phyloP scores from a whole-genome alignment of 495 filamentous ascomycete genomes.

The Podospora tetraspora region DNA sequence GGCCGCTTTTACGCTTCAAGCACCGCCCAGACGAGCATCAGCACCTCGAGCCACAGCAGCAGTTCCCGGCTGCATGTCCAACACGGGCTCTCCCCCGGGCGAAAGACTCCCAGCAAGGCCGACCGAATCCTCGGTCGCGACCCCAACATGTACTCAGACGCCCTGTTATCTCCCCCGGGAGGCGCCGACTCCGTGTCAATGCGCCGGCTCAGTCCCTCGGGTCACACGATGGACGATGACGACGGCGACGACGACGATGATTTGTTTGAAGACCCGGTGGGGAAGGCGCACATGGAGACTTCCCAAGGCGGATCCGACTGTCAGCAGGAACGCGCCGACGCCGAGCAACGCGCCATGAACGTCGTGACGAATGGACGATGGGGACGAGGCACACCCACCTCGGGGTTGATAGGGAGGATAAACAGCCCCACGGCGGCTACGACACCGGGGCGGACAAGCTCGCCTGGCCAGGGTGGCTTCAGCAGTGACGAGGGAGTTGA shows the following conservation, averaged over 20 bases:
- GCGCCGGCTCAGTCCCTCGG: conserved; percentile 36
- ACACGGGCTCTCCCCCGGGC: conserved; percentile 4
- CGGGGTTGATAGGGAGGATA: background rate
- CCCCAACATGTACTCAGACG: conserved; percentile 44
- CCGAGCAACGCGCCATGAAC: conserved; percentile 38
- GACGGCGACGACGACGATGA: conserved; percentile 26
- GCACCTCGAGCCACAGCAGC: background rate
- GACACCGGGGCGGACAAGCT: background rate
- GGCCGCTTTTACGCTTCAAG: conserved; percentile 30
- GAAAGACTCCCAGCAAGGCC: conserved; percentile 41
- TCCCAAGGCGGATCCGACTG: background rate
- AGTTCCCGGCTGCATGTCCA: background rate
- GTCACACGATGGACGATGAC: conserved; percentile 32
- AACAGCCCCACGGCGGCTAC: background rate
- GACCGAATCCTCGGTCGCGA: conserved; percentile 48
- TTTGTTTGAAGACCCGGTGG: conserved; percentile 11
- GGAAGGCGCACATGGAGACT: background rate
- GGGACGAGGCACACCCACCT: conserved; percentile 27
- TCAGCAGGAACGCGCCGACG: conserved; percentile 21
- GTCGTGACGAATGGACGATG: conserved; percentile 40
- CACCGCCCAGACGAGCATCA: conserved; percentile 8
- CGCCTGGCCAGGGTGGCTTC: background rate
- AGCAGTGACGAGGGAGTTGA: conserved; percentile 9
- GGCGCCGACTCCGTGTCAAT: conserved; percentile 32
- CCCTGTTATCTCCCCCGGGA: conserved; percentile 14